These are phyloP conservation scores for Mucor lusitanicus DNA, from an alignment of 371 early-diverging fungal species.

Conservation along the genomic window DNA sequence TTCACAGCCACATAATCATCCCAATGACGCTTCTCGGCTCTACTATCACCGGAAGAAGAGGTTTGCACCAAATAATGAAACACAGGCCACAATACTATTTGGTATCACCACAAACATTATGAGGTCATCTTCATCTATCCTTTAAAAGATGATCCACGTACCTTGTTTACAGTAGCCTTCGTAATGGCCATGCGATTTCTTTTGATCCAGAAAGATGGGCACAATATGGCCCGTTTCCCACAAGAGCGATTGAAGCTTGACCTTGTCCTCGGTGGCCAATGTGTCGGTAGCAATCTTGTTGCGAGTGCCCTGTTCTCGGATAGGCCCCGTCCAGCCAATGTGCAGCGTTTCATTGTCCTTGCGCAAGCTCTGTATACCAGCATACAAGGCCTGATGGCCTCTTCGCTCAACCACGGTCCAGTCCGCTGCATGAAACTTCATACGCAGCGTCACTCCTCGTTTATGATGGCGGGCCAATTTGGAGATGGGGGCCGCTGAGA, in stretches of 20 bases:
- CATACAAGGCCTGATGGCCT: slow-evolving; percentile 79
- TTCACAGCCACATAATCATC: slow-evolving; percentile 90
- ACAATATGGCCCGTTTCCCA: slow-evolving; percentile 55
- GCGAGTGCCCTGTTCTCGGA: slow-evolving; percentile 46
- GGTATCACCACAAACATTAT: neutral
- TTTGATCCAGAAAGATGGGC: slow-evolving; percentile 79
- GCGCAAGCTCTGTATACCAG: slow-evolving; percentile 65
- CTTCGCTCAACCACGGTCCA: slow-evolving; percentile 52
- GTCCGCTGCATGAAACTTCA: slow-evolving; percentile 35
- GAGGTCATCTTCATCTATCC: neutral
- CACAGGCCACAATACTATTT: slow-evolving; percentile 90
- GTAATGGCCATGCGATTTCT: slow-evolving; percentile 76
- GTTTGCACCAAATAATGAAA: slow-evolving; percentile 96
- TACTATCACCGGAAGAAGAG: slow-evolving; percentile 55
- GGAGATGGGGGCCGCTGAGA: slow-evolving; percentile 36
- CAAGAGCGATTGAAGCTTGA: slow-evolving; percentile 43
- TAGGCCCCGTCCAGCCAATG: slow-evolving; percentile 74
- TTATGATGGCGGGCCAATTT: slow-evolving; percentile 37
- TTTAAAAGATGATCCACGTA: slow-evolving; percentile 24
- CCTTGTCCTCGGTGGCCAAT: slow-evolving; percentile 45
- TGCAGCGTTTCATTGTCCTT: slow-evolving; percentile 57
- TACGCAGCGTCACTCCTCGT: slow-evolving; percentile 40
- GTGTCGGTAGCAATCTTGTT: slow-evolving; percentile 21
- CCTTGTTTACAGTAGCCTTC: slow-evolving; percentile 93
- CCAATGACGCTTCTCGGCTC: slow-evolving; percentile 76